Conservation (phyloP, 768 basidiomycete genomes). For the Scleroderma citrinum region DNA sequence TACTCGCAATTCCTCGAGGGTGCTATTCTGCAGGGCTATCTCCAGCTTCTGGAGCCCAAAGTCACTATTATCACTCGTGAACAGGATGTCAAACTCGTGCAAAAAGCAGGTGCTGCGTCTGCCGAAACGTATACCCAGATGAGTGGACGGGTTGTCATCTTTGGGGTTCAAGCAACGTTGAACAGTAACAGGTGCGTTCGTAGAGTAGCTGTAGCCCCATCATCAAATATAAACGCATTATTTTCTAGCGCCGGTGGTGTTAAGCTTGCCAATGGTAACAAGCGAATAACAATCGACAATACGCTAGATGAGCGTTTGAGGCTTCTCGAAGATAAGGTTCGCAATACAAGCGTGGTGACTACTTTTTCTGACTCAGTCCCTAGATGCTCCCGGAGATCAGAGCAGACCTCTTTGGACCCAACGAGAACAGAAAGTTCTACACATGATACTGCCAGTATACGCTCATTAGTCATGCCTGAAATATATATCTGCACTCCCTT, state of each 20-base stretch:
- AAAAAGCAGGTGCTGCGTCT: conserved; percentile 63
- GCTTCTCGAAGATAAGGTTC: conserved; percentile 82
- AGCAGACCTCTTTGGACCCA: conserved; percentile 80
- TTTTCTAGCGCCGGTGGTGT: conserved; percentile 74
- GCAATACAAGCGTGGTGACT: conserved; percentile 18
- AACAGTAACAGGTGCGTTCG: conserved; percentile 58
- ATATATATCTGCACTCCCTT: neutral
- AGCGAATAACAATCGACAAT: conserved; percentile 88
- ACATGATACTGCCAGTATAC: conserved; percentile 33
- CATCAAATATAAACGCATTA: neutral
- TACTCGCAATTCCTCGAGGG: conserved; percentile 83
- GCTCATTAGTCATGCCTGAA: neutral
- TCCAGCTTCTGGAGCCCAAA: conserved; percentile 71
- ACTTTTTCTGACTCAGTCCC: neutral
- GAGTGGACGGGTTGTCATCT: conserved; percentile 59
- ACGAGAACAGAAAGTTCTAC: conserved; percentile 90
- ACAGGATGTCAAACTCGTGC: conserved; percentile 55
- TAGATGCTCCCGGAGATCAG: conserved; percentile 97
- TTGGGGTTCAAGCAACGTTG: conserved; percentile 57
- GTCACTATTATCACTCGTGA: conserved; percentile 63
- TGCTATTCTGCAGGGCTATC: conserved; percentile 78
- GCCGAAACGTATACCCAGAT: conserved; percentile 65
- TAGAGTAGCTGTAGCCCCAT: neutral
- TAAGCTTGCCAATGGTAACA: conserved; percentile 62
- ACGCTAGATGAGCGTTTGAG: conserved; percentile 88